Conservation (phyloP, 352 stramenopile genomes). For the Hyaloperonospora brassicae region DNA sequence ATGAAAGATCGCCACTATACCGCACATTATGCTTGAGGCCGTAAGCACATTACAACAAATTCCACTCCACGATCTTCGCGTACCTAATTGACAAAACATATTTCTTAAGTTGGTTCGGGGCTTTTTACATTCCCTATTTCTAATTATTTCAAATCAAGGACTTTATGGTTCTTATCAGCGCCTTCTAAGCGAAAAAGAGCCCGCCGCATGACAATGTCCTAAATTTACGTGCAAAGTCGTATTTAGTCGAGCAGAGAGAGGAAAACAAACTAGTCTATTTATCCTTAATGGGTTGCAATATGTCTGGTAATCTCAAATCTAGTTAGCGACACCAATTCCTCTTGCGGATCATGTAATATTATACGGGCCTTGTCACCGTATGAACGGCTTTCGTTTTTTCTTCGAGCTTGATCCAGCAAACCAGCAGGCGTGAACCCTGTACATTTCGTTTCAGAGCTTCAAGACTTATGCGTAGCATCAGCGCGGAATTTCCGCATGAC, state of each 20-base stretch:
- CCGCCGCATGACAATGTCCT: too few relatives aligned
- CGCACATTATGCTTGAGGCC: too few relatives aligned
- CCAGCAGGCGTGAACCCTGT: not conserved
- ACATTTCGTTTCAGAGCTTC: not conserved
- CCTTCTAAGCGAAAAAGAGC: too few relatives aligned
- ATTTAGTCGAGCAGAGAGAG: not conserved
- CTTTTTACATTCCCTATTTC: too few relatives aligned
- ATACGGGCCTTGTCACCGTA: not conserved
- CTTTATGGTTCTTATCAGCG: too few relatives aligned
- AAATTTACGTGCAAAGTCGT: too few relatives aligned
- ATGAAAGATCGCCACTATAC: too few relatives aligned
- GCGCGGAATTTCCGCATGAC: not conserved
- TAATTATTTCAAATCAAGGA: too few relatives aligned
- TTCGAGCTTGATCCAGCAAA: not conserved
- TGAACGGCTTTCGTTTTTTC: not conserved
- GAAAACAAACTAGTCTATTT: not conserved
- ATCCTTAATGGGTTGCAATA: not conserved
- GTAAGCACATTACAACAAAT: too few relatives aligned
- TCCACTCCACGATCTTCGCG: too few relatives aligned
- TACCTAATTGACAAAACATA: too few relatives aligned
- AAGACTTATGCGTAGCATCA: not conserved
- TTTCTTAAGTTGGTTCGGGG: too few relatives aligned
- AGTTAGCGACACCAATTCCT: constrained; percentile 3
- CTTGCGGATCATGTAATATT: not conserved
- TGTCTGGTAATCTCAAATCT: constrained; percentile 3